Evolutionary conservation across 345 rosid genomes (phyloP).

Genomic region (Adansonia digitata): DNA sequence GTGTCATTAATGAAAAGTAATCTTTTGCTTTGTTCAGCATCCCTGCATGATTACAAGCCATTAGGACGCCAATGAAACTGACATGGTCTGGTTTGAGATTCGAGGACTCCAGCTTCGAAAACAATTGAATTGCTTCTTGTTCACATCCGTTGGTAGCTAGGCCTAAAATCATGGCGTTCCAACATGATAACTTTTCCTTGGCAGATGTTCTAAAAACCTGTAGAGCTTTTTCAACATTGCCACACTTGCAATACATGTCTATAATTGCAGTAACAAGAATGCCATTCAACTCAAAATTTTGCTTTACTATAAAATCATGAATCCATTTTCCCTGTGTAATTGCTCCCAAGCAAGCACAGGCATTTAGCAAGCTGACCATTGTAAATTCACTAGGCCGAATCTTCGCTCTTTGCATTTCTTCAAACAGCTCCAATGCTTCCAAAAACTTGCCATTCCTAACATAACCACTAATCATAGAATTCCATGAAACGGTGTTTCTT

Average conservation of each 20-base stretch:
- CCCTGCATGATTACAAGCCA: slow-evolving; percentile 71
- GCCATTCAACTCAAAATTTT: slow-evolving; percentile 40
- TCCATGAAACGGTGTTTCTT: slow-evolving; percentile 62
- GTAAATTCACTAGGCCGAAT: slow-evolving; percentile 59
- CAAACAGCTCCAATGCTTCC: slow-evolving; percentile 57
- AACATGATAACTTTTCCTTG: slow-evolving; percentile 52
- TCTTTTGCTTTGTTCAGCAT: slow-evolving; percentile 42
- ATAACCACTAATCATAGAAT: slow-evolving; percentile 67
- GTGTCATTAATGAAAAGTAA: slow-evolving; percentile 50
- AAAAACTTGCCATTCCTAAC: slow-evolving; percentile 48
- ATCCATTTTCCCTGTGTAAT: slow-evolving; percentile 66
- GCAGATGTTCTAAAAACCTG: slow-evolving; percentile 34
- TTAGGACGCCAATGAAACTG: slow-evolving; percentile 59
- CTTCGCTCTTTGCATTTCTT: slow-evolving; percentile 38
- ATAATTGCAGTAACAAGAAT: slow-evolving; percentile 59
- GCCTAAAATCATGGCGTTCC: slow-evolving; percentile 83
- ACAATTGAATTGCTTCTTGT: slow-evolving; percentile 47
- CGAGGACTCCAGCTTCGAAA: slow-evolving; percentile 46
- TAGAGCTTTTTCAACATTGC: slow-evolving; percentile 45
- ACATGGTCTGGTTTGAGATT: slow-evolving; percentile 49
- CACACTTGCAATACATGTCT: slow-evolving; percentile 78
- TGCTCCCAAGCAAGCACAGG: slow-evolving; percentile 62
- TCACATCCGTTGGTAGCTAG: slow-evolving; percentile 57
- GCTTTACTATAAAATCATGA: slow-evolving; percentile 48
- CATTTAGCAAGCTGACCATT: slow-evolving; percentile 71